These are phyloP conservation scores for Paecilomyces formosus DNA, from an alignment of 2,329 filamentous ascomycete genomes.

Conservation along the genomic window DNA sequence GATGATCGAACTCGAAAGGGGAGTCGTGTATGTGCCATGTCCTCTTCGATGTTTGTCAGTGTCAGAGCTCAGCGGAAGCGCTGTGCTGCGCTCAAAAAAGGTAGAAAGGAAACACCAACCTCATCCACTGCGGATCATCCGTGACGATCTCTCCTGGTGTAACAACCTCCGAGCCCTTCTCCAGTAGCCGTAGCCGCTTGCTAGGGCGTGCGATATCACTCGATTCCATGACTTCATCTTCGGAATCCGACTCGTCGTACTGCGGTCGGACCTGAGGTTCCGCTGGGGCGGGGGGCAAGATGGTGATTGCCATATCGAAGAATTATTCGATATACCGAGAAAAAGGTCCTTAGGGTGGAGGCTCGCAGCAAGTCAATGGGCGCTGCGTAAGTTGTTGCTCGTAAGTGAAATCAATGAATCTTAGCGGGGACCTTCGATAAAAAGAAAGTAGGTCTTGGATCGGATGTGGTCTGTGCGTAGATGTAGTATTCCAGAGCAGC, in stretches of 20 bases:
- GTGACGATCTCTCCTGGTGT: conserved; percentile 88
- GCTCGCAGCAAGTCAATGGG: neutral
- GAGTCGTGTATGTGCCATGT: conserved; percentile 78
- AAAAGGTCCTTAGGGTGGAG: neutral
- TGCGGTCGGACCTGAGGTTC: conserved; percentile 22
- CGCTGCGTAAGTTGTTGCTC: neutral
- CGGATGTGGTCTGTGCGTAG: neutral
- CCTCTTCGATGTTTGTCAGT: conserved; percentile 48
- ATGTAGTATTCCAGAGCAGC: neutral
- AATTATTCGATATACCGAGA: neutral
- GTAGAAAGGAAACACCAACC: conserved; percentile 14
- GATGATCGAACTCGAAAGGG: conserved; percentile 59
- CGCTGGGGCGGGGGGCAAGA: conserved; percentile 44
- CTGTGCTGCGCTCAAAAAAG: neutral
- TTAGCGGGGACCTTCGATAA: neutral
- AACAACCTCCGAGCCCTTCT: conserved; percentile 51
- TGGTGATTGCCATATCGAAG: conserved; percentile 50
- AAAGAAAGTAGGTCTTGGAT: neutral
- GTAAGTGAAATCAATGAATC: neutral
- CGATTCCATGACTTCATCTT: conserved; percentile 26
- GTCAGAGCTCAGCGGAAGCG: neutral
- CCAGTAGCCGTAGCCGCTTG: conserved; percentile 29
- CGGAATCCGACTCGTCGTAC: conserved; percentile 39
- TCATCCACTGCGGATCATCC: conserved; percentile 94
- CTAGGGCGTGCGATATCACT: conserved; percentile 25